Evolutionary conservation across 2,329 filamentous ascomycete genomes (phyloP).

Genomic region (Aspergillus transmontanensis): DNA sequence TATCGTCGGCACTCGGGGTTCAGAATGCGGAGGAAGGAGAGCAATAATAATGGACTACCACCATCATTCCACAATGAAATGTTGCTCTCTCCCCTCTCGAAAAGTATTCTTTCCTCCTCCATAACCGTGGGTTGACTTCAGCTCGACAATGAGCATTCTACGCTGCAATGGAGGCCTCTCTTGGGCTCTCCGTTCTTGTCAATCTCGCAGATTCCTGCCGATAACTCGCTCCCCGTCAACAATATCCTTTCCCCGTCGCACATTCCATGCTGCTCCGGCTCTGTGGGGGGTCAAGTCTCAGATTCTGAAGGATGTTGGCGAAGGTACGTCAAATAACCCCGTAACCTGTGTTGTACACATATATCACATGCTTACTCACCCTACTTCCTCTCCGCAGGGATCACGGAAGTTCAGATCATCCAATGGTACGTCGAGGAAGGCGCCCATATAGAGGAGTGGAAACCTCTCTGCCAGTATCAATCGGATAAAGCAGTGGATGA

Average conservation of each 20-base stretch:
- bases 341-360: not conserved
- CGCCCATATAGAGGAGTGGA: conserved; percentile 95
- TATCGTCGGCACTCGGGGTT: conserved; percentile 25
- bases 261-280: conserved; percentile 38
- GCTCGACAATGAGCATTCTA: conserved; percentile 32
- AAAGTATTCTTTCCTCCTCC: conserved; percentile 1
- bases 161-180: conserved; percentile 33
- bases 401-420: conserved; percentile 97
- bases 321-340: conserved; percentile 32
- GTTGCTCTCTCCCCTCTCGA: conserved; percentile 6
- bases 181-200: conserved; percentile 28
- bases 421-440: conserved; percentile 99
- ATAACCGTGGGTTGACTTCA: conserved; percentile 1
- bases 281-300: conserved; percentile 43
- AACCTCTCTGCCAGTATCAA: conserved; percentile 95
- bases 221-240: conserved; percentile 25
- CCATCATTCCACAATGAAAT: conserved; percentile 12
- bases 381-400: conserved; percentile 61
- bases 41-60: conserved; percentile 1
- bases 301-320: conserved; percentile 47
- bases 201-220: conserved; percentile 29
- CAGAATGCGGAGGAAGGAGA: conserved; percentile 16
- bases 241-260: conserved; percentile 29
- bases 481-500: conserved; percentile 85
- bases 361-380: conserved; percentile 21